Percentiles rank a stretch among this genome's conserved stretches.
These are phyloP conservation scores for Pholiota adiposa DNA, from an alignment of 1,284 basidiomycete genomes.

Conservation along the genomic window DNA sequence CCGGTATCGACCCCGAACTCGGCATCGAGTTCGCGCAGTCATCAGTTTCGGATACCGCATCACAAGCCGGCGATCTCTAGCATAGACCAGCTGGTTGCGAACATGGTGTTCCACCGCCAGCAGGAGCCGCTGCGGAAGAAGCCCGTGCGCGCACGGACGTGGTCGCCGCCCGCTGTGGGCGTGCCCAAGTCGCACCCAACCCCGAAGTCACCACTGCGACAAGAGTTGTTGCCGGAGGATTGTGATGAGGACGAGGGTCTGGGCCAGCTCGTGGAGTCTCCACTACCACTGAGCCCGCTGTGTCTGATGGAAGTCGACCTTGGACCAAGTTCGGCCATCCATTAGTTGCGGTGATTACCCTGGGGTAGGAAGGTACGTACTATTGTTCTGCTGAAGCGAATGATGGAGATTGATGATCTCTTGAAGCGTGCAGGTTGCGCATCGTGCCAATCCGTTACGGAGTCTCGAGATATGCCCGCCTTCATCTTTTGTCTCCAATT, in stretches of 20 bases:
- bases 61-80: constrained; percentile 23
- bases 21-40: no score
- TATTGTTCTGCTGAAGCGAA: no score
- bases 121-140: constrained; percentile 14
- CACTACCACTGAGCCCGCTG: constrained; percentile 19
- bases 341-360: no score
- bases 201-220: constrained; percentile 24
- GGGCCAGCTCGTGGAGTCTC: constrained; percentile 9
- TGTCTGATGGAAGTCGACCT: no score
- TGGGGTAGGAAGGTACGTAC: neutral
- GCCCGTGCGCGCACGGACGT: neutral
- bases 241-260: neutral
- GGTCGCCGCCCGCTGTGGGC: neutral
- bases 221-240: constrained; percentile 21
- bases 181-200: constrained; percentile 12
- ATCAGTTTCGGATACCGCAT: neutral
- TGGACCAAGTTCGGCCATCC: neutral
- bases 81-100: constrained; percentile 30
- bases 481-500: neutral
- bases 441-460: constrained; percentile 4
- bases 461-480: no score
- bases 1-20: no score
- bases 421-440: constrained; percentile 3
- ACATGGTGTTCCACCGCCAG: constrained; percentile 30
- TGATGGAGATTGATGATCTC: no score